Evolutionary conservation across 2,329 filamentous ascomycete species (phyloP).

Genomic region (Nemania sp.): DNA sequence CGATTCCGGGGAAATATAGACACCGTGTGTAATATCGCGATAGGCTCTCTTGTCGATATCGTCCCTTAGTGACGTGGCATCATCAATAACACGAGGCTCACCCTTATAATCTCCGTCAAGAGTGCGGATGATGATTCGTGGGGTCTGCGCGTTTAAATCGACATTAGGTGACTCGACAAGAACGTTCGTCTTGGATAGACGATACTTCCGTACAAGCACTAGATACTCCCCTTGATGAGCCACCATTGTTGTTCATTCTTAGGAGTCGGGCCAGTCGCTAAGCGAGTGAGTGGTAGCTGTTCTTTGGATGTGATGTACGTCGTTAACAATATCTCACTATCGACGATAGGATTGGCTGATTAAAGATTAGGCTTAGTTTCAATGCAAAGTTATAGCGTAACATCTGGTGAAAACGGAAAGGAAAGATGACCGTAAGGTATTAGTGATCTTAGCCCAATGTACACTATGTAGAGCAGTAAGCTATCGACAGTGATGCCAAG

Average conservation of each 20-base stretch:
- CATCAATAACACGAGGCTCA: constrained; percentile 40
- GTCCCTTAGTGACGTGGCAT: constrained; percentile 34
- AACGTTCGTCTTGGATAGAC: constrained; percentile 39
- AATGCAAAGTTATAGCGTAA: neutral
- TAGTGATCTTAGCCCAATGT: neutral
- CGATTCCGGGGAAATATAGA: constrained; percentile 35
- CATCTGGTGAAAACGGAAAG: no score
- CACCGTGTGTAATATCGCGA: constrained; percentile 45
- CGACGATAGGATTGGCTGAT: no score
- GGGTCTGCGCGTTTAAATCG: constrained; percentile 21
- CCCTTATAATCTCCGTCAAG: constrained; percentile 39
- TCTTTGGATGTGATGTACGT: neutral
- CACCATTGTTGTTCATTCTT: constrained; percentile 18
- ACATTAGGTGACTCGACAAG: constrained; percentile 45
- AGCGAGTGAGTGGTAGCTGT: neutral
- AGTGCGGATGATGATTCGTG: constrained; percentile 41
- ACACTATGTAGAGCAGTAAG: neutral
- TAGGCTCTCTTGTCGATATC: constrained; percentile 33
- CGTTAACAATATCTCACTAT: neutral
- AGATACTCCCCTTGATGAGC: constrained; percentile 19
- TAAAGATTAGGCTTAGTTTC: neutral
- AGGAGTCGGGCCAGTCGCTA: neutral
- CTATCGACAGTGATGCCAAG: neutral
- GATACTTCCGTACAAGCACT: constrained; percentile 45
- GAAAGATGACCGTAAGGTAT: neutral